A percentile compares a stretch with the other conserved stretches of the same genome.
These are phyloP conservation scores for Hirschioporus abietinus DNA, from an alignment of 768 basidiomycete species.

Conservation along the genomic window DNA sequence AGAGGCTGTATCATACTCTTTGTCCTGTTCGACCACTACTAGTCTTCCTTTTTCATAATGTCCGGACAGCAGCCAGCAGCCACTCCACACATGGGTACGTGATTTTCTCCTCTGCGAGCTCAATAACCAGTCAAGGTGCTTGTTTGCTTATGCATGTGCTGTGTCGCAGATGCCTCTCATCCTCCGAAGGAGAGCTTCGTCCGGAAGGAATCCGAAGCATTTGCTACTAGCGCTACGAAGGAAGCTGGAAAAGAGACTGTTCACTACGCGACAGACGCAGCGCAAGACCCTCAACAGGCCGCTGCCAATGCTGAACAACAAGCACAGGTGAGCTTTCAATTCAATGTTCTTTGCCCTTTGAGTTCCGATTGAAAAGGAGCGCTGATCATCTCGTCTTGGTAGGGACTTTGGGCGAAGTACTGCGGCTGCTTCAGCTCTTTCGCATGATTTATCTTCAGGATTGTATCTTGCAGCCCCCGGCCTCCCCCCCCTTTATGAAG, in stretches of 20 bases:
- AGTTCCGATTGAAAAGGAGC: neutral
- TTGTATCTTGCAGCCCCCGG: neutral
- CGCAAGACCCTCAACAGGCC: neutral
- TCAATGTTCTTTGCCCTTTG: neutral
- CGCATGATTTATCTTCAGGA: neutral
- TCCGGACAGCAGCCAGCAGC: neutral
- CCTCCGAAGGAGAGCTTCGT: neutral
- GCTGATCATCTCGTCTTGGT: neutral
- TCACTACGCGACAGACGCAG: neutral
- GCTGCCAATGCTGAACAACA: neutral
- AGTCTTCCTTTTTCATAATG: neutral
- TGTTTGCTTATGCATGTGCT: neutral
- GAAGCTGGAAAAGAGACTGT: conserved; percentile 5
- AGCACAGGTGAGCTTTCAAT: neutral
- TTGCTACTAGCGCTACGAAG: neutral
- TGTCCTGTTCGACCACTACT: neutral
- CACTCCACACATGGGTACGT: neutral
- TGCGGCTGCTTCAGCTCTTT: conserved; percentile 4
- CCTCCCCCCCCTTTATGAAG: neutral
- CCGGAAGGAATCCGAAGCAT: neutral
- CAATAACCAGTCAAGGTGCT: no score
- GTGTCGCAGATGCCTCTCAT: neutral
- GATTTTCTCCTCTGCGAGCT: no score
- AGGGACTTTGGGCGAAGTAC: conserved; percentile 2
- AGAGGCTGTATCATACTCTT: neutral